Evolutionary conservation across 2,329 filamentous ascomycete genomes (phyloP).

Genomic region (Colletotrichum sansevieriae): DNA sequence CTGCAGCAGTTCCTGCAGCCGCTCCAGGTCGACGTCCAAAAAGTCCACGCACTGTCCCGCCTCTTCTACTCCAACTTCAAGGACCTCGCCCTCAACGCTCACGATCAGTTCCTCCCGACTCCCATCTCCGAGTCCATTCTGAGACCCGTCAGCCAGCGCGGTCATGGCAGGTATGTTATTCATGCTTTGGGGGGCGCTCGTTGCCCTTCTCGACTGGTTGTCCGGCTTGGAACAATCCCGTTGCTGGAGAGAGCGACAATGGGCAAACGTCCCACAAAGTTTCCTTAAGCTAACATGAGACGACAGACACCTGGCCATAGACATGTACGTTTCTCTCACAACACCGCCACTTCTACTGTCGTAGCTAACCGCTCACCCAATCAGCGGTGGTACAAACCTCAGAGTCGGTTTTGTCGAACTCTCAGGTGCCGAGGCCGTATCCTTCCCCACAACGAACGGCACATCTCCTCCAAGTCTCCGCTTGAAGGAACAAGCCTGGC

Average conservation of each 20-base stretch:
- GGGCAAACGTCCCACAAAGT: no score
- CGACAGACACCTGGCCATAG: conserved; percentile 71
- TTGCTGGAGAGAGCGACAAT: no score
- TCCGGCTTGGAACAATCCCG: no score
- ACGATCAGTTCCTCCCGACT: conserved; percentile 70
- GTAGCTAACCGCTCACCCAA: conserved; percentile 18
- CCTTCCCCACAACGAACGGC: conserved; percentile 38
- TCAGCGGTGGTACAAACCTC: conserved; percentile 76
- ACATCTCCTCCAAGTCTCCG: conserved; percentile 62
- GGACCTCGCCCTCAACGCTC: conserved; percentile 64
- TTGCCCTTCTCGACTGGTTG: neutral
- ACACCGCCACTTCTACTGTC: neutral
- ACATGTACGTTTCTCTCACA: conserved; percentile 66
- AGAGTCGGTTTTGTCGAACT: conserved; percentile 77
- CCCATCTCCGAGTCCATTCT: conserved; percentile 72
- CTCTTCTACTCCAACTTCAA: conserved; percentile 63
- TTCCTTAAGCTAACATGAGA: conserved; percentile 33
- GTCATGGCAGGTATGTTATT: conserved; percentile 62
- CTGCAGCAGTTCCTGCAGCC: conserved; percentile 63
- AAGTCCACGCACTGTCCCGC: conserved; percentile 60
- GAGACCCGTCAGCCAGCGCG: conserved; percentile 57
- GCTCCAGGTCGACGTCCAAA: conserved; percentile 61
- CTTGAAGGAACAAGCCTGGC: conserved; percentile 78
- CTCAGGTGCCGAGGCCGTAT: conserved; percentile 50
- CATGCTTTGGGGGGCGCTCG: neutral